Evolutionary conservation across 345 rosid species (phyloP), one percentile per base, ranked within the genome.

Genomic region (Gossypium ekmanianum): DNA sequence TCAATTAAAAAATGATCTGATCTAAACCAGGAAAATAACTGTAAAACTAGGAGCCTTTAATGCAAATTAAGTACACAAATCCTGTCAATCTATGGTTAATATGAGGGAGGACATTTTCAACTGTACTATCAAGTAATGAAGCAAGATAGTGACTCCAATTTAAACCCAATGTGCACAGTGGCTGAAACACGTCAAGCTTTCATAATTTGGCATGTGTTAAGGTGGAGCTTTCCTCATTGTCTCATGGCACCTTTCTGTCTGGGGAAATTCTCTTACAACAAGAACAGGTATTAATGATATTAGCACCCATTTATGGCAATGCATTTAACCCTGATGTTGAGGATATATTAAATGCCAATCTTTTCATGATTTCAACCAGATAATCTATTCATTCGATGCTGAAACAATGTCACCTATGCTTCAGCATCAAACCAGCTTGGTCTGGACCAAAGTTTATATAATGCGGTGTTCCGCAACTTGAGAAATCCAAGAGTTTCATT

Each of bases 341-440:
- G 18, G 58, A 50, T 24, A 27, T 17, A 27, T 69, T 51, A 69
- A 34, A 70, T 52, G 45, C 29, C 73, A 70, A 52, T 2, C 59
- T 16, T 51, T 48, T 69, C 59, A 27, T 50, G 73, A 50, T 69
- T 69, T 51, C 45, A 69, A 27, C 7, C 73, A 8, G 72, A 51
- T 69, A 27, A 69, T 69, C 43, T 24, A 51, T 69, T 51, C 59
- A 51, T 27, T 70, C 20, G n/a, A n/a, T 52, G 27, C 27, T 48
- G 8, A 26, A 68, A 68, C 54, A 66, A 61, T 71, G 29, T 55
- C 63, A 54, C 29, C 50, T 55, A 11, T 20, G 64, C 64, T 17
- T 72, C 75, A 9, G 4, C 54, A 39, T 74, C 45, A 27, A 55
- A 0, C 58, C 54, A 50, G 12, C 3, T 3, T 2, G 14, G 3